Evolutionary conservation across 768 basidiomycete species (phyloP), one percentile per base, ranked within the genome.

Genomic region (Pholiota molesta): DNA sequence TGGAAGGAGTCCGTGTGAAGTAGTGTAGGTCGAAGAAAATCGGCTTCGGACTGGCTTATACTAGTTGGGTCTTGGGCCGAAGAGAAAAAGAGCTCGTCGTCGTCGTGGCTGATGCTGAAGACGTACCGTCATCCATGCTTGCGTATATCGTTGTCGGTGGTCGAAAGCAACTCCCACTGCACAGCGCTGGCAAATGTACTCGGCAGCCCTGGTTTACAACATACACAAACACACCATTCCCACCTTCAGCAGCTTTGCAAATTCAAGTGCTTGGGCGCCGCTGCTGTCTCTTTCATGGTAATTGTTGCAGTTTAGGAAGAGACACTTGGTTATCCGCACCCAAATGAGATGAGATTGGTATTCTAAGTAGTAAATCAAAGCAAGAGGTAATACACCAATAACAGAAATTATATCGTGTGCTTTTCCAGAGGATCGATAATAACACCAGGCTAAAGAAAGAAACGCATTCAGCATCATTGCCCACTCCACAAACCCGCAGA

Each of bases 71-170:
- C 68, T 69, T 67, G 71, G 75, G 65, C 69, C 71, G 74, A 69
- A 70, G 70, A 72, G 69, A 71, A 77, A 77, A 74, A 78, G 74
- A 71, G 77, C 74, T 81, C 74, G 86, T 79, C 79, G 87, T 79
- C 76, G 87, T 78, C 81, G 88, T 80, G 78, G 86, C 79, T 84
- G 86, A 88, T 88, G 88, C 81, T 89, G 89, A 83, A 74, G 79
- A 90, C 89, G 89, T 90, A 90, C 89, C 89, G 87, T 90, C 80
- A 80, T 82, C 81, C 81, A 82, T 82, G 69, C 66, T 69, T 77
- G 77, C 63, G 52, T 62, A 49, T 47, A 54, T 63, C 59, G 68
- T 29, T 33, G 42, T 57, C 29, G 21, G 21, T 10, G 40, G 39
- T 53, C n/a, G 55, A 56, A 52, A 55, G 62, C 56, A 4, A 23